Evolutionary conservation across 2,329 filamentous ascomycete genomes (phyloP), one percentile per base, ranked within the genome.

Genomic region (Cercospora beticola): DNA sequence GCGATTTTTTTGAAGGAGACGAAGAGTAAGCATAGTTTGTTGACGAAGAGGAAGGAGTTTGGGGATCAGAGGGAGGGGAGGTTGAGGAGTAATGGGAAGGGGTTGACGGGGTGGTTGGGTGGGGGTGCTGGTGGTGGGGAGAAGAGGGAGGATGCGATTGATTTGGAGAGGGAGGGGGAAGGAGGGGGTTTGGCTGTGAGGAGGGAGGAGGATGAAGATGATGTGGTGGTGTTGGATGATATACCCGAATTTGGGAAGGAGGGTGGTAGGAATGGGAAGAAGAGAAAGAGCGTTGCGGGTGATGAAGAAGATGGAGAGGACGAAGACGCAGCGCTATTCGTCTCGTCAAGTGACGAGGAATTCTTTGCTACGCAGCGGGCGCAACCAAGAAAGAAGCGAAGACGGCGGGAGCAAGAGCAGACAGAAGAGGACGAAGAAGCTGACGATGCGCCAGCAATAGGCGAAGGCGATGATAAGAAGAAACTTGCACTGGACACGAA

Each of bases 1-100:
- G 92, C 93, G 43, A 91, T 99, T 72, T 98, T 97, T 81, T 84
- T 99, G 72, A 96, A 92, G 57, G 92, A 97, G 79, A 91, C 91
- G 7, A 89, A 88, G 62, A 94, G 91, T 3, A 88, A 93, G 14
- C 95, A 98, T 82, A 92, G 93, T 36, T 83, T 99, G 43, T 86
- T 98, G 67, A 91, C 89, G 66, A 97, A 95, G 79, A 89, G 92
- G 75, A 97, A 97, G 81, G 86, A 88, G 18, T 93, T 84, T 71
- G 77, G 76, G n/a, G 78, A 82, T 49, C 16, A 18, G 23, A 23
- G 31, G 10, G 81, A 82, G 72, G 72, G 73, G 28, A 79, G 77
- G 60, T 74, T 85, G 57, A 80, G 80, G 70, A 82, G 81, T 67
- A 84, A 82, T 36, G 78, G 81, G 14, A 80, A 78, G 36, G 84